Base-by-base conservation (phyloP, 805 yeast species). In the Schwanniomyces sp. region DNA sequence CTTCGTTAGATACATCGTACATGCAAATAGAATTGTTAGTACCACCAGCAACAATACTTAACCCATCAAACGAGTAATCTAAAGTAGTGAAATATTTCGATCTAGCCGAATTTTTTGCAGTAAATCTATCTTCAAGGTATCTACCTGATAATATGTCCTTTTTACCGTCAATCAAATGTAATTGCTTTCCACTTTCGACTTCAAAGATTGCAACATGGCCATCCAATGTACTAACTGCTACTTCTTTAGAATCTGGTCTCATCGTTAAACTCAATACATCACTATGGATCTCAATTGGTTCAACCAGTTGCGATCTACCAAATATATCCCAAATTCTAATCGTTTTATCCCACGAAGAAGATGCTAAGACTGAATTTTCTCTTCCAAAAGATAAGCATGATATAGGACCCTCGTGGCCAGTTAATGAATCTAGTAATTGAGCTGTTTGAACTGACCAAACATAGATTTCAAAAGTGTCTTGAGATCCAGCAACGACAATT, bases 371-470 rank as follows among this genome's bases (percentile, higher is more conserved):
- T 3, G 84, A 74, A 50, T 82, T 87, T 58, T 91, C 96, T 10
- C 70, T 72, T 41, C 97, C 96, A 64, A 94, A 92, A 9, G 92
- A 81, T 36, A 94, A 73, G 53, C 90, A 83, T 1, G 96, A 88
- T 3, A 94, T 85, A 0, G 99, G 99, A 2, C 97, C 99, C 57
- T 88, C 96, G 67, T 94, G 99, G 9, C 99, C 99, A 5, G 91
- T 74, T 43, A 94, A 74, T 12, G 88, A 79, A 61, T 94, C 99
- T 46, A 94, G 78, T 41, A 94, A 72, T 63, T 91, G 97, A 1
- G 96, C 86, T 0, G 97, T 91, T 72, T 94, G 98, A 1, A 94
- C 97, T 5, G 96, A 89, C 99, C 99, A 94, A 29, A 94, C 90
- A 61, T 88, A 91, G 49, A 94, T 88, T 48, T 88, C 96, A 67